Conservation (phyloP, 495 filamentous ascomycete genomes). For the Apodospora peruviana region DNA sequence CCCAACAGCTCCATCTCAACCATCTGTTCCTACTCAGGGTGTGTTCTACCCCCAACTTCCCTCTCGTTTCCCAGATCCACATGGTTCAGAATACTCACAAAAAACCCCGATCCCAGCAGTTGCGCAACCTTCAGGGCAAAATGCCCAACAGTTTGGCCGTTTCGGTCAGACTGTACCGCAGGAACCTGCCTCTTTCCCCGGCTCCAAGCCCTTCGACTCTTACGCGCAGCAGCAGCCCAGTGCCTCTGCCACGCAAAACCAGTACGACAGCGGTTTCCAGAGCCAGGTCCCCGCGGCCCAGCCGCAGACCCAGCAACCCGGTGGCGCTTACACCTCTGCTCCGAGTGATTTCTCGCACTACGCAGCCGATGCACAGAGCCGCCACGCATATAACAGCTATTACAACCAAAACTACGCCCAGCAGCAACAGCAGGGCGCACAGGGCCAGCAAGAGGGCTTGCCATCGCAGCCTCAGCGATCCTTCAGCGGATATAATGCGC, state of each 20-base stretch:
- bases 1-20: slow-evolving; percentile 17
- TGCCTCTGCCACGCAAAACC: slow-evolving; percentile 37
- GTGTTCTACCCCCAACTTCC: slow-evolving; percentile 9
- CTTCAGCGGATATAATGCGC: slow-evolving; percentile 70
- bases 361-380: slow-evolving; percentile 69
- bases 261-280: slow-evolving; percentile 40
- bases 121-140: slow-evolving; percentile 42
- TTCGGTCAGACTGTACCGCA: slow-evolving; percentile 55
- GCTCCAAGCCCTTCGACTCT: slow-evolving; percentile 81
- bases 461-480: slow-evolving; percentile 57
- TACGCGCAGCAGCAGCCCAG: slow-evolving; percentile 67
- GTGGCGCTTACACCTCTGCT: slow-evolving; percentile 61
- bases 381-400: slow-evolving; percentile 71
- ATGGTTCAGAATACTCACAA: slow-evolving; percentile 13
- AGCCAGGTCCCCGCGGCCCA: slow-evolving; percentile 57
- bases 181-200: slow-evolving; percentile 51
- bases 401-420: slow-evolving; percentile 70
- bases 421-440: slow-evolving; percentile 59
- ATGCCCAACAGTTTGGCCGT: slow-evolving; percentile 62
- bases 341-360: slow-evolving; percentile 84
- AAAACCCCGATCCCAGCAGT: slow-evolving; percentile 22
- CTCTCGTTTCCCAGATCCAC: background rate
- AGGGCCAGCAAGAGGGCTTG: slow-evolving; percentile 67
- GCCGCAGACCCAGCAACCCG: slow-evolving; percentile 48
- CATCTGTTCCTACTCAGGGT: slow-evolving; percentile 25